Base-by-base conservation (phyloP, 2,329 filamentous ascomycete species). In the Ascomycota sp. region DNA sequence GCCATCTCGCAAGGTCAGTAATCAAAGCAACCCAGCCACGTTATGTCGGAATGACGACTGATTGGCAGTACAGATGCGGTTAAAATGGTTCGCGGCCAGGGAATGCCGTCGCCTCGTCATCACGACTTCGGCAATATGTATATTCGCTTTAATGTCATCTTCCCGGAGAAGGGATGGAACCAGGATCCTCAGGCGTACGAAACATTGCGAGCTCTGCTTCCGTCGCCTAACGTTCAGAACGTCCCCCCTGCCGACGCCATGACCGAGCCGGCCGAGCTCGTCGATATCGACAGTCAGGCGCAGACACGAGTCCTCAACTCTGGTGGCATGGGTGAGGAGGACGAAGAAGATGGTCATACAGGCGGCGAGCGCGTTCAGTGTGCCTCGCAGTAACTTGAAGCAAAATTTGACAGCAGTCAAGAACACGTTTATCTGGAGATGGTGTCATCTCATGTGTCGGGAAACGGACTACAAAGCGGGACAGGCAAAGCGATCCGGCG, bases 101-200 rank as follows among this genome's bases (percentile, higher is more conserved):
- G 89, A 54, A 98, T 98, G 89, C 89, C 89, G 30, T 91, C 89
- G 4, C 78, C 72, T 57, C 74, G 89, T 47, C 89, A 95, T 57
- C 89, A 98, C 64, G 80, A 95, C 57, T 74, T 70, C 51, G 89
- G 89, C 49, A 93, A 98, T 61, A 66, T 98, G 46, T 98, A 89
- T 64, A 83, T 98, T 50, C 82, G 92, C 53, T 98, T 98, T 62
- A 76, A 80, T 49, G 83, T 98, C 59, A 92, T 92, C 61, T 95
- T 98, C 68, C 89, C 89, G 33, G 76, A 80, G 49, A 76, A 74
- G 61, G 64, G 70, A 50, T 77, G 71, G 67, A 68, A 69, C 28
- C 52, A 68, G 28, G 64, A 76, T 34, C 61, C 72, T 11, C 64
- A 72, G 37, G 76, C 80, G 40, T 78, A 92, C 45, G 71, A 80